Conservation (phyloP, 2,329 filamentous ascomycete genomes). For the Trichoderma brevicompactum region DNA sequence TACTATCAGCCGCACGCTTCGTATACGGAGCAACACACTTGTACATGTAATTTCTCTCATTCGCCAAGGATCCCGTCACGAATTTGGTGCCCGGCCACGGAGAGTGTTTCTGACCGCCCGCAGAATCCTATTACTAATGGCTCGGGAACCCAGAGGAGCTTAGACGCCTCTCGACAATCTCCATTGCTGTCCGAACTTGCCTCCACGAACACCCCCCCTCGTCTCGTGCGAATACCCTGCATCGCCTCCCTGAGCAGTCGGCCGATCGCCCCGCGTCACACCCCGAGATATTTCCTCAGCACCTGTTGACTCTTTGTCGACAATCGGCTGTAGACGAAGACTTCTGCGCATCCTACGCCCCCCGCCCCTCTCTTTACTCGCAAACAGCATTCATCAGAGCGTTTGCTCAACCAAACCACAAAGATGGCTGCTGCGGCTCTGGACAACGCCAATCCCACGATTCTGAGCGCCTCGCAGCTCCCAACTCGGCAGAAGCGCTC, state of each 20-base stretch:
- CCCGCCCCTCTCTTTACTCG: neutral
- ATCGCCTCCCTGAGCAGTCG: constrained; percentile 1
- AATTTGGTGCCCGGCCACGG: neutral
- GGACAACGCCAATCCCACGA: constrained; percentile 90
- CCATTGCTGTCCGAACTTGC: constrained; percentile 11
- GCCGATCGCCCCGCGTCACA: constrained; percentile 21
- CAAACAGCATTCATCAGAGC: neutral
- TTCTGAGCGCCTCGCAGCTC: constrained; percentile 85
- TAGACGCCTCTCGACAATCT: constrained; percentile 21
- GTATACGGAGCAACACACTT: no score
- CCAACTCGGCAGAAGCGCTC: constrained; percentile 70
- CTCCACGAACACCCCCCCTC: constrained; percentile 20
- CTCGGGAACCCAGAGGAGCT: neutral
- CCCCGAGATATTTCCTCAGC: constrained; percentile 22
- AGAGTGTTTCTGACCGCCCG: constrained; percentile 8
- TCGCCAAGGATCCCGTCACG: no score
- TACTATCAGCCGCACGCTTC: neutral
- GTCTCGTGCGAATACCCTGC: constrained; percentile 13
- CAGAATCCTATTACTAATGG: constrained; percentile 19
- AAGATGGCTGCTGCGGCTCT: constrained; percentile 42
- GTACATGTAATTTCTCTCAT: no score
- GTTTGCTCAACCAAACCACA: neutral
- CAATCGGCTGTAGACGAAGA: neutral
- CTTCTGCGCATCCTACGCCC: neutral
- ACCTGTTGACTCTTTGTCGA: neutral